Conservation (phyloP, 2,329 filamentous ascomycete species). For the Mycocentrospora acerina region DNA sequence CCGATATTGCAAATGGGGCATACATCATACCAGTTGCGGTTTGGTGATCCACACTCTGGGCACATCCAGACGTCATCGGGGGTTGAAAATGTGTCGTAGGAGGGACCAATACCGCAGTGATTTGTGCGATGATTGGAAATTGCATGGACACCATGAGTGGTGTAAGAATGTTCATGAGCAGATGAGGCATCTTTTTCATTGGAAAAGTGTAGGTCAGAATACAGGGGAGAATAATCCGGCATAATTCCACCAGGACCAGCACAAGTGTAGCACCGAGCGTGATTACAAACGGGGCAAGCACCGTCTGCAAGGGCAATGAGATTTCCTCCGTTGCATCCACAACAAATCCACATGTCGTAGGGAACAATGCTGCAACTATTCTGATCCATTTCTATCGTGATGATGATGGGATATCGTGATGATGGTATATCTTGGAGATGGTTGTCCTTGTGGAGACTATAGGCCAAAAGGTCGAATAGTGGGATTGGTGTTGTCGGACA, state of each 20-base stretch:
- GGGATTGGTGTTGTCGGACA: too few relatives aligned
- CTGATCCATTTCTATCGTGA: too few relatives aligned
- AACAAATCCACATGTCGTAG: conserved; percentile 12
- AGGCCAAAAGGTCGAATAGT: too few relatives aligned
- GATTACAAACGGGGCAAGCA: conserved; percentile 4
- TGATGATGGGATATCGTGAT: too few relatives aligned
- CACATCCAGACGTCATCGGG: conserved; percentile 14
- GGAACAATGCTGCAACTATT: not conserved
- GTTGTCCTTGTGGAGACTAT: too few relatives aligned
- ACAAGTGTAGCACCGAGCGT: conserved; percentile 1
- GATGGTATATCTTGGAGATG: too few relatives aligned
- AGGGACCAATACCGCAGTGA: not conserved
- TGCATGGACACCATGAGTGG: too few relatives aligned
- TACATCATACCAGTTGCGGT: conserved; percentile 4
- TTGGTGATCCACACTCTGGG: conserved; percentile 8
- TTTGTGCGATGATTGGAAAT: not conserved
- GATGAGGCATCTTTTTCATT: too few relatives aligned
- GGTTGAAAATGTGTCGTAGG: not conserved
- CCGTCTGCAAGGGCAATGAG: conserved; percentile 2
- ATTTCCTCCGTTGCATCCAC: conserved; percentile 7
- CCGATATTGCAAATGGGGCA: conserved; percentile 9
- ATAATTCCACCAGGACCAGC: conserved; percentile 2
- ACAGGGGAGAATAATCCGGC: too few relatives aligned
- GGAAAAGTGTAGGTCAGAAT: too few relatives aligned
- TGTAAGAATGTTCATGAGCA: not conserved